A percentile compares a stretch with the other conserved stretches of the same genome.
These are phyloP conservation scores for Bolboschoenus planiculmis DNA, from an alignment of 176 grass and related monocot genomes.

Conservation along the genomic window DNA sequence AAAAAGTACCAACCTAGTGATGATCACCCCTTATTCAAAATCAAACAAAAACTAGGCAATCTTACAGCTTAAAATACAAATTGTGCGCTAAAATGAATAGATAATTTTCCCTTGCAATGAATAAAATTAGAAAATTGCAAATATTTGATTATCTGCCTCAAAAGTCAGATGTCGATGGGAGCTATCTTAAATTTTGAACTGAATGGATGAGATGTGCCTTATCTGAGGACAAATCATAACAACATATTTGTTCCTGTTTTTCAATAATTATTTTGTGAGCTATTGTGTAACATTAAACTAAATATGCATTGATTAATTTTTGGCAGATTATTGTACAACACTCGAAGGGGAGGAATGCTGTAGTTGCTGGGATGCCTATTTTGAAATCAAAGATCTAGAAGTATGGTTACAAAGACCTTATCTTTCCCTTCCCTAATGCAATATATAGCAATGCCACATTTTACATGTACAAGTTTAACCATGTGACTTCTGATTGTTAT, in stretches of 20 bases:
- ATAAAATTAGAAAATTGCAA: background rate
- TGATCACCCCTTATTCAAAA: background rate
- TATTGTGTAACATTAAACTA: background rate
- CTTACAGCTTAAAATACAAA: background rate
- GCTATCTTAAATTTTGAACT: background rate
- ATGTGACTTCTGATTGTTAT: slow-evolving; percentile 16
- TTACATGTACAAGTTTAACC: background rate
- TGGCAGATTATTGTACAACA: slow-evolving; percentile 71
- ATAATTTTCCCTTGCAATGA: background rate
- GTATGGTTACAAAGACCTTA: slow-evolving; percentile 18
- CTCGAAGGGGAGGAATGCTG: slow-evolving; percentile 71
- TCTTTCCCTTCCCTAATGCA: background rate
- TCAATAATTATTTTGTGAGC: background rate
- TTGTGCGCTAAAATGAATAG: background rate
- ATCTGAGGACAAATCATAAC: background rate
- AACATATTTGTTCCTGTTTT: background rate
- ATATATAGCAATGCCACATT: slow-evolving; percentile 25
- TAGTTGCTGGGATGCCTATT: slow-evolving; percentile 90
- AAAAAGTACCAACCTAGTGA: background rate
- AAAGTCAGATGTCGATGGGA: background rate
- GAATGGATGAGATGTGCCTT: background rate
- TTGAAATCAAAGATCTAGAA: slow-evolving; percentile 77
- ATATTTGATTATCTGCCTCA: background rate
- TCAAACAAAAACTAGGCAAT: background rate
- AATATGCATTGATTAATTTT: slow-evolving; percentile 13